A percentile compares a stretch with the other conserved stretches of the same genome.
Conservation (phyloP, 345 rosid species). For the Gossypium anomalum region DNA sequence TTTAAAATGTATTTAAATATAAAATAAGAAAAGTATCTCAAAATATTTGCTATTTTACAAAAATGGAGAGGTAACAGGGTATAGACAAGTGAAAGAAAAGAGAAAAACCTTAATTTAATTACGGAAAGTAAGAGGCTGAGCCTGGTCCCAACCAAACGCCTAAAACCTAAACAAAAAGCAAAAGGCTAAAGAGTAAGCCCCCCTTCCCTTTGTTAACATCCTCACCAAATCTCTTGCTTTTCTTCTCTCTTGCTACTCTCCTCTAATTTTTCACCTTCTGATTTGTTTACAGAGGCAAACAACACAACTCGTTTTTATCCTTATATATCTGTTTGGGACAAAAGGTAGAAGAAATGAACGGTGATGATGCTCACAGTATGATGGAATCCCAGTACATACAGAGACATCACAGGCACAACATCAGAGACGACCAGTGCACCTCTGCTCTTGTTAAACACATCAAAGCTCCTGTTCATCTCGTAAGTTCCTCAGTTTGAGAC, state of each 20-base stretch:
- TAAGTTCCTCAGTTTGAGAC: constrained; percentile 19
- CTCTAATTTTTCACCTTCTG: neutral
- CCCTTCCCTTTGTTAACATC: neutral
- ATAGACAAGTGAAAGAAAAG: no score
- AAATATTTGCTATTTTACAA: no score
- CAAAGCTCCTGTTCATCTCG: constrained; percentile 77
- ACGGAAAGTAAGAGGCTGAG: neutral
- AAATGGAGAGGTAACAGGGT: no score
- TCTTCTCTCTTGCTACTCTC: constrained; percentile 20
- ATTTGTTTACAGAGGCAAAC: neutral
- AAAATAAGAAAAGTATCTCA: no score
- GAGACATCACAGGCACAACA: constrained; percentile 59
- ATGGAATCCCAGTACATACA: constrained; percentile 56
- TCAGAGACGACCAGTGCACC: constrained; percentile 59
- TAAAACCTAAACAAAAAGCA: neutral
- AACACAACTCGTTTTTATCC: neutral
- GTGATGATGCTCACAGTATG: constrained; percentile 27
- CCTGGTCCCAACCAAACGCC: neutral
- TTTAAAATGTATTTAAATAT: no score
- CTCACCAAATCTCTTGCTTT: neutral
- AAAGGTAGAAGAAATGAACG: constrained; percentile 23
- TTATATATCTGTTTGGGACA: neutral
- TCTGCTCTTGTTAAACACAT: constrained; percentile 73
- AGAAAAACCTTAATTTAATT: no score
- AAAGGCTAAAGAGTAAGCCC: neutral